These are phyloP conservation scores for Gossypium herbaceum DNA, from an alignment of 345 rosid genomes.

Conservation along the genomic window DNA sequence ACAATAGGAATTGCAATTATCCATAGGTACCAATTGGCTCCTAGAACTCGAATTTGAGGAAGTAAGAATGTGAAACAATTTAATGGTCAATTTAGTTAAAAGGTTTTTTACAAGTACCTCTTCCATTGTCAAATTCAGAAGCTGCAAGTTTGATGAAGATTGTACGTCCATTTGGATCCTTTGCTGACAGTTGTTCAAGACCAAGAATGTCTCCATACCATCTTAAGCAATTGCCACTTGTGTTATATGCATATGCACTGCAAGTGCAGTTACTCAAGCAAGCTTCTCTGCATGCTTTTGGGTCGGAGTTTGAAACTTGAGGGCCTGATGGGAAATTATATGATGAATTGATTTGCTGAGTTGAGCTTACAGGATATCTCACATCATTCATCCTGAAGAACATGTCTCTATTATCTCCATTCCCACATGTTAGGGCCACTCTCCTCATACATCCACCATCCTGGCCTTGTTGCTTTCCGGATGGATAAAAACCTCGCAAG, in stretches of 20 bases:
- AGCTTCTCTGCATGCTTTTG: not conserved
- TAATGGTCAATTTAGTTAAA: not conserved
- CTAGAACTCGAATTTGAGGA: not conserved
- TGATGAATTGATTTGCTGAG: not conserved
- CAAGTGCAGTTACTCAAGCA: conserved; percentile 20
- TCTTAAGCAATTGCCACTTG: conserved; percentile 7
- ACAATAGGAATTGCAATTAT: not conserved
- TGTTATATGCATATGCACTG: conserved; percentile 19
- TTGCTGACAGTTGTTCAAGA: not conserved
- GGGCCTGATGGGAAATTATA: not conserved
- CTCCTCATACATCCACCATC: conserved; percentile 34
- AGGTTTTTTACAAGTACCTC: not conserved
- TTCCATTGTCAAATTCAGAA: conserved; percentile 13
- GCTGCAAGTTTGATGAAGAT: conserved; percentile 14
- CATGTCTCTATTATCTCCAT: conserved; percentile 13
- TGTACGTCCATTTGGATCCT: not conserved
- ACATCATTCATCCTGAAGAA: conserved; percentile 17
- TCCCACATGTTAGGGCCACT: conserved; percentile 23
- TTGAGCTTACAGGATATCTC: not conserved
- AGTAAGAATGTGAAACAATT: not conserved
- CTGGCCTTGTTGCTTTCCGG: conserved; percentile 26
- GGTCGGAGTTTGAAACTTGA: not conserved
- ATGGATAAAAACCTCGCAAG: conserved; percentile 33
- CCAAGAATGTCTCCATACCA: not conserved
- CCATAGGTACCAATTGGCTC: conserved; percentile 1